A percentile compares a stretch with the other conserved stretches of the same genome.
Evolutionary conservation across 2,329 filamentous ascomycete species (phyloP).

Genomic region (Coniochaeta sp.): DNA sequence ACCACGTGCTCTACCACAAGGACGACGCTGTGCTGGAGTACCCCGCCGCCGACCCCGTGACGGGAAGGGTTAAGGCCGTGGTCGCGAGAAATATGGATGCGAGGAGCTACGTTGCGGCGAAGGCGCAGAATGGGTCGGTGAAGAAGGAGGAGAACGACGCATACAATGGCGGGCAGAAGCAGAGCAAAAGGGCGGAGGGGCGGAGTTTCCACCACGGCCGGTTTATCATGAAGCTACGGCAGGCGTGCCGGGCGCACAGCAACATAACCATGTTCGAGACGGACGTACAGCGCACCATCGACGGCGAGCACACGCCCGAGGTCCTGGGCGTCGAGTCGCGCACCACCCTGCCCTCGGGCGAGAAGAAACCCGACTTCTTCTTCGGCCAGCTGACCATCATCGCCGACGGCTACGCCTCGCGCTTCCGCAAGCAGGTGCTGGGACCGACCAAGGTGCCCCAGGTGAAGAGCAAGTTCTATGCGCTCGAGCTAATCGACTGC

Average conservation of each 20-base stretch:
- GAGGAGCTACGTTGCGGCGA: conserved; percentile 11
- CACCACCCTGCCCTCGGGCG: conserved; percentile 51
- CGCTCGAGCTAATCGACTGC: conserved; percentile 84
- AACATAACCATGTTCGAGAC: conserved; percentile 92
- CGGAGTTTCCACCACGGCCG: conserved; percentile 88
- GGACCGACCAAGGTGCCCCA: conserved; percentile 48
- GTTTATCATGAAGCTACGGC: conserved; percentile 78
- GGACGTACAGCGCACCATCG: conserved; percentile 70
- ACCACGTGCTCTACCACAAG: conserved; percentile 79
- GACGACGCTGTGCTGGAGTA: conserved; percentile 72
- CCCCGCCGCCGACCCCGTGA: conserved; percentile 49
- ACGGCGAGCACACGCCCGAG: conserved; percentile 59
- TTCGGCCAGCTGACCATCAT: conserved; percentile 85
- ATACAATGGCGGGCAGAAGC: conserved; percentile 18
- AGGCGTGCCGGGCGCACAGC: conserved; percentile 63
- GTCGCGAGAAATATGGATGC: conserved; percentile 7
- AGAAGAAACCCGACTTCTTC: conserved; percentile 64
- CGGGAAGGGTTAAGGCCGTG: conserved; percentile 29
- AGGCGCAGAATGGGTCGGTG: conserved; percentile 14
- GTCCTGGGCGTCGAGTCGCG: conserved; percentile 76
- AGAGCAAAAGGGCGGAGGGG: conserved; percentile 54
- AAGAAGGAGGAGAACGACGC: conserved; percentile 18
- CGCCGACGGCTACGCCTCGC: conserved; percentile 87
- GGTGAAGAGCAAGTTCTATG: conserved; percentile 85
- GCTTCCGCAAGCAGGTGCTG: conserved; percentile 78